Evolutionary conservation across 345 rosid species (phyloP), one percentile per base, ranked within the genome.

Genomic region (Camelina hispida): DNA sequence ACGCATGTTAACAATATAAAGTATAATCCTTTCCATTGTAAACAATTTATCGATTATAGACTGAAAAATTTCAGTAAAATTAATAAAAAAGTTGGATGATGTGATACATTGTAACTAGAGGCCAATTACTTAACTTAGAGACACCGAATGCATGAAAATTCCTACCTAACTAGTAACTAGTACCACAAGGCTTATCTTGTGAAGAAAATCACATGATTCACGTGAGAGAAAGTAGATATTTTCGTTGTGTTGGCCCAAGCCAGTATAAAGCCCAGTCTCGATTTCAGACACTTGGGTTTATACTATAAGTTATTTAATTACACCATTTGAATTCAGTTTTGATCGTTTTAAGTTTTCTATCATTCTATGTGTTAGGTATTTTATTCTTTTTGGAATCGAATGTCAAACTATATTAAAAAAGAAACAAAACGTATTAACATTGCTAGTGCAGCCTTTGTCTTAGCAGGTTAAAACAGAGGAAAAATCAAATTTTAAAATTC

Each of bases 101-200:
- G 37, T 43, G 23, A 63, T 15, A 15, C 40, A 52, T 37, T 37
- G 35, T 35, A 53, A 5, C 30, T 28, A 28, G n/a, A 42, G 35
- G 25, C 44, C 53, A 62, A 72, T 44, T 18, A 44, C 57, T 46
- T 54, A 40, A 68, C 25, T 5, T 9, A 17, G 13, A 30, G 43
- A 28, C 60, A 38, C 55, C 18, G 53, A 62, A 52, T 52, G 76
- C 69, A 72, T 53, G 69, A 62, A 51, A 23, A 42, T 17, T 62
- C 47, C 23, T 32, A 73, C 70, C 63, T 42, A 42, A 18, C 63
- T 20, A 9, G 32, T 40, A 42, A 28, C 5, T 54, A 1, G 37
- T 52, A 18, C 23, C 62, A 42, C 46, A 43, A 40, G 18, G 34
- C 17, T 62, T 18, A 30, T 53, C 70, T 42, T 54, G 18, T 18